Evolutionary conservation across 371 early-diverging fungal species (phyloP).

Genomic region (Rhizomucor miehei): DNA sequence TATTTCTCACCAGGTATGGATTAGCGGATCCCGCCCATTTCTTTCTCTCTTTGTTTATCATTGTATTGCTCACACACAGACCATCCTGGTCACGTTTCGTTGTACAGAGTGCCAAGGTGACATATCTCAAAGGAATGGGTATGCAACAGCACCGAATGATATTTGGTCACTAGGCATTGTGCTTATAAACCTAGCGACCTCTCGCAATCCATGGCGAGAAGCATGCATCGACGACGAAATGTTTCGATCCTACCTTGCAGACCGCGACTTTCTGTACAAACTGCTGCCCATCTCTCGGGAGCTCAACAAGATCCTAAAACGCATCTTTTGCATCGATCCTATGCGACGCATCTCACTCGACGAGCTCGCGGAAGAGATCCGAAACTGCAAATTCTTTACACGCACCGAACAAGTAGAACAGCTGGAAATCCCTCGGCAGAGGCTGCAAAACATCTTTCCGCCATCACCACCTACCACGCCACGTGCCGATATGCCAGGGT

Average conservation of each 20-base stretch:
- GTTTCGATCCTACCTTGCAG: conserved; percentile 62
- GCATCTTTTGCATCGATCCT: conserved; percentile 74
- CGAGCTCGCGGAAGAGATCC: conserved; percentile 57
- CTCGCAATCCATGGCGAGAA: conserved; percentile 81
- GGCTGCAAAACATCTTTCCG: conserved; percentile 6
- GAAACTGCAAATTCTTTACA: conserved; percentile 59
- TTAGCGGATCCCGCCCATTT: conserved; percentile 1
- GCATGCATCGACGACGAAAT: conserved; percentile 71
- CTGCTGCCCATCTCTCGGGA: conserved; percentile 71
- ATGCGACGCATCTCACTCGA: conserved; percentile 63
- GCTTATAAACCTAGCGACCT: conserved; percentile 72
- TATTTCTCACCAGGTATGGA: conserved; percentile 86
- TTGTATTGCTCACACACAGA: neutral
- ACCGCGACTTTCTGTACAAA: conserved; percentile 58
- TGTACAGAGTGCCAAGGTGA: conserved; percentile 74
- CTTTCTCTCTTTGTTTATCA: neutral
- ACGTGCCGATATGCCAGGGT: too few species aligned
- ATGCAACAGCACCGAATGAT: conserved; percentile 77
- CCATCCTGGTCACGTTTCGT: neutral
- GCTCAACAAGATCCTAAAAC: conserved; percentile 69
- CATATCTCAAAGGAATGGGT: conserved; percentile 44
- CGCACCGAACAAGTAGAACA: conserved; percentile 29
- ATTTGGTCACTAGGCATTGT: conserved; percentile 87
- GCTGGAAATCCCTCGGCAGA: conserved; percentile 12
- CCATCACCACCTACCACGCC: conserved; percentile 4